These are phyloP conservation scores for Teratosphaeria destructans DNA, from an alignment of 2,329 filamentous ascomycete species.

Conservation along the genomic window DNA sequence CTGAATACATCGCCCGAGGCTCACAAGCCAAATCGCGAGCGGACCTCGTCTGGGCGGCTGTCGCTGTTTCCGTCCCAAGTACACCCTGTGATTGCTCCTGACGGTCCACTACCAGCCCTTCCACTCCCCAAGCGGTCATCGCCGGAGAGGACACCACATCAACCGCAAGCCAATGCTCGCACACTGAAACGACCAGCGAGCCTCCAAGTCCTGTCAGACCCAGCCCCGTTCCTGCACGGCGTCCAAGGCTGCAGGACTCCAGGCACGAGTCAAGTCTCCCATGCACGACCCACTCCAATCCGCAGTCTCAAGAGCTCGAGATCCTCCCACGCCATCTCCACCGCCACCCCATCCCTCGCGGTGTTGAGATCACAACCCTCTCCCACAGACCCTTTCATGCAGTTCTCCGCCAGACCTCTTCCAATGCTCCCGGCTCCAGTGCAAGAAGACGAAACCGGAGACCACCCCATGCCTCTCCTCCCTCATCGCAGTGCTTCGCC, in stretches of 20 bases:
- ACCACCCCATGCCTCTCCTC: conserved; percentile 8
- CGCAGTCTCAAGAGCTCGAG: conserved; percentile 22
- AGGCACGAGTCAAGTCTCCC: not conserved
- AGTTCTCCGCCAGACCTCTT: not conserved
- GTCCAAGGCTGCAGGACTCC: not conserved
- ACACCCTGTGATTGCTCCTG: not conserved
- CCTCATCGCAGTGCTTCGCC: not conserved
- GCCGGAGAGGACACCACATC: not conserved
- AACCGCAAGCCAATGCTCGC: not conserved
- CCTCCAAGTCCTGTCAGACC: conserved; percentile 34
- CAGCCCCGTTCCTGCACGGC: conserved; percentile 32
- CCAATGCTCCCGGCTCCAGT: not conserved
- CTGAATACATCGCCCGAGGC: conserved; percentile 1
- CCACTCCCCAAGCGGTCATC: not conserved
- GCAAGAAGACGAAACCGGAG: conserved; percentile 7
- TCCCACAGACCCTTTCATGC: conserved; percentile 1
- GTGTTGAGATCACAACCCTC: conserved; percentile 3
- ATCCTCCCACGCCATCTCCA: conserved; percentile 8
- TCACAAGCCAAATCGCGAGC: not conserved
- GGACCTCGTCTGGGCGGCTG: conserved; percentile 2
- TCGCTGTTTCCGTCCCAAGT: conserved; percentile 4
- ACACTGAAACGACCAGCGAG: conserved; percentile 32
- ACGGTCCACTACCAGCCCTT: not conserved
- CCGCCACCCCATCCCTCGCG: not conserved
- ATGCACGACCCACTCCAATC: conserved; percentile 20